Percentiles rank a stretch among this genome's conserved stretches.
Conservation (phyloP, 441 rosid genomes). For the Euphorbia corollata region DNA sequence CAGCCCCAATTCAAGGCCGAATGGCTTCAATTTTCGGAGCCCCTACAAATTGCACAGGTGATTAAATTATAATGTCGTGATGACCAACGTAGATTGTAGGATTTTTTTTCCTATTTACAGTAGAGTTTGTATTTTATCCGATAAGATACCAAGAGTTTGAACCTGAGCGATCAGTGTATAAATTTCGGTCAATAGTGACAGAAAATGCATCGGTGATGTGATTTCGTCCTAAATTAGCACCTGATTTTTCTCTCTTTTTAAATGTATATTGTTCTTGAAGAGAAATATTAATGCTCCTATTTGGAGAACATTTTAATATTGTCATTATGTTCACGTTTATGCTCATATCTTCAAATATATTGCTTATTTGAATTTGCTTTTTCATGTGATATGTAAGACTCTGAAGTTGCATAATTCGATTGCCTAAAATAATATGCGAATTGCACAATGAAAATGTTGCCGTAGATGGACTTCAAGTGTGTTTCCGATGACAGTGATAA, state of each 20-base stretch:
- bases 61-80: constrained; percentile 13
- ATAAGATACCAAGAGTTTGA: constrained; percentile 20
- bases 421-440: no score
- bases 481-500: no score
- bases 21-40: constrained; percentile 30
- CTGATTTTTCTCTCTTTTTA: neutral
- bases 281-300: constrained; percentile 3
- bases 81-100: constrained; percentile 23
- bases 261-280: constrained; percentile 17
- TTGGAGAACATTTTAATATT: neutral
- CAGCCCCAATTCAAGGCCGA: constrained; percentile 22
- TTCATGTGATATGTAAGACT: no score
- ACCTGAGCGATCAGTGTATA: constrained; percentile 5
- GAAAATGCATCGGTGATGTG: no score
- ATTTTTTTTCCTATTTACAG: constrained; percentile 14
- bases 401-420: no score
- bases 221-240: no score
- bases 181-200: neutral
- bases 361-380: no score
- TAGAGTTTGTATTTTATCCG: no score
- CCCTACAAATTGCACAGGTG: constrained; percentile 19
- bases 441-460: no score
- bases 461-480: no score
- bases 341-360: neutral
- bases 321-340: neutral